These are phyloP conservation scores for Physaria fendleri DNA, from an alignment of 345 rosid species.

Conservation along the genomic window DNA sequence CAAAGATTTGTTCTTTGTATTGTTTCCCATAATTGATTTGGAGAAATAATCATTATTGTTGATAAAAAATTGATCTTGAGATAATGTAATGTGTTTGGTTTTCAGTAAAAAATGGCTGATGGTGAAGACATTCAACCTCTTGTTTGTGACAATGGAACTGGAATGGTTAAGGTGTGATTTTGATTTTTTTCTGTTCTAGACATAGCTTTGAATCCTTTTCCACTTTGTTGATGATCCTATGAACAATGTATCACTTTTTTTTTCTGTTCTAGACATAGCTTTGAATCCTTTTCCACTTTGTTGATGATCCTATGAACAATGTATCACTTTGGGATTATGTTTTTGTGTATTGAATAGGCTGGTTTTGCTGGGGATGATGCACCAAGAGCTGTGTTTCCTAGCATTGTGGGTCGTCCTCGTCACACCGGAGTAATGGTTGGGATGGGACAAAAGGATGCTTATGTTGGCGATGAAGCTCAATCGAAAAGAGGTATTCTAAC, in stretches of 20 bases:
- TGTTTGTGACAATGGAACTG: slow-evolving; percentile 66
- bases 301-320: background rate
- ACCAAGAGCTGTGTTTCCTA: slow-evolving; percentile 86
- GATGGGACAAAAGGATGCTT: slow-evolving; percentile 83
- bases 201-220: no score
- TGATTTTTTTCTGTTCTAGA: background rate
- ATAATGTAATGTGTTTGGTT: background rate
- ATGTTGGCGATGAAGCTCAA: slow-evolving; percentile 87
- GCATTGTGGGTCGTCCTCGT: slow-evolving; percentile 89
- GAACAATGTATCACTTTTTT: slow-evolving; percentile 3
- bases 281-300: no score
- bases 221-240: background rate
- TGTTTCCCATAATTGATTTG: background rate
- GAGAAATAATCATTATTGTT: background rate
- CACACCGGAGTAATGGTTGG: slow-evolving; percentile 94
- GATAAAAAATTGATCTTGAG: background rate
- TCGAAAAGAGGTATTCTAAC: slow-evolving; percentile 72
- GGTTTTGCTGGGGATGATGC: slow-evolving; percentile 97
- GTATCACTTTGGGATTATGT: background rate
- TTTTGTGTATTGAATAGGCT: slow-evolving; percentile 41
- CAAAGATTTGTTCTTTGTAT: background rate
- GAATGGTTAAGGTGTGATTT: slow-evolving; percentile 57
- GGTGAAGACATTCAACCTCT: slow-evolving; percentile 85
- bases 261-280: no score
- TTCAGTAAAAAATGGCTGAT: slow-evolving; percentile 60